A percentile compares a stretch with the other conserved stretches of the same genome.
These are phyloP conservation scores for Aspergillus olivimuriae DNA, from an alignment of 495 filamentous ascomycete species.

Conservation along the genomic window DNA sequence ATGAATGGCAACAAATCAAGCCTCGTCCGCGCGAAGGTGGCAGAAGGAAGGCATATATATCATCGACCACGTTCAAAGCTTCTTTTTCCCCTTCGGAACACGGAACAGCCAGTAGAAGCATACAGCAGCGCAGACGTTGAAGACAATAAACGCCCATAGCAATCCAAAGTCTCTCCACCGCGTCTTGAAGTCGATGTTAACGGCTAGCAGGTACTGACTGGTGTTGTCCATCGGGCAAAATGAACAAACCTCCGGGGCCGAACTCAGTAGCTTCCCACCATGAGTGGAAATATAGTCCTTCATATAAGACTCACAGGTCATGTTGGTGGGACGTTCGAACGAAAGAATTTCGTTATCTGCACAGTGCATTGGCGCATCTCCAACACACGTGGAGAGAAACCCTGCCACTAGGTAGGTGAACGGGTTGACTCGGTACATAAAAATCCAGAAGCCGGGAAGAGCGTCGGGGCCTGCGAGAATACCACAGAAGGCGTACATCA, in stretches of 20 bases:
- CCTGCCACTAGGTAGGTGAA: constrained; percentile 44
- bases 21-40: too few species aligned
- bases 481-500: constrained; percentile 4
- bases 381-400: constrained; percentile 41
- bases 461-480: constrained; percentile 47
- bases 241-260: constrained; percentile 29
- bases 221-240: constrained; percentile 37
- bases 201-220: constrained; percentile 31
- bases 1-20: too few species aligned
- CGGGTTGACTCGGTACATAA: constrained; percentile 62
- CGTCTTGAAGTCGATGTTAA: constrained; percentile 30
- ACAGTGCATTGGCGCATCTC: constrained; percentile 42
- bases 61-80: too few species aligned
- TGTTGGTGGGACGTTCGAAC: constrained; percentile 40
- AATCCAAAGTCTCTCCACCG: constrained; percentile 44
- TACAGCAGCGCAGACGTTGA: constrained; percentile 59
- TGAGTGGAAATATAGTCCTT: constrained; percentile 2
- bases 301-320: constrained; percentile 46
- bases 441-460: constrained; percentile 65
- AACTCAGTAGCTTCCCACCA: constrained; percentile 13
- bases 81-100: constrained; percentile 50
- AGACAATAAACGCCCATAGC: constrained; percentile 50
- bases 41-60: too few species aligned
- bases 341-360: constrained; percentile 44
- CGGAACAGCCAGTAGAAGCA: constrained; percentile 62